Conservation (phyloP, 2,329 filamentous ascomycete species). For the Aureobasidium sp. region DNA sequence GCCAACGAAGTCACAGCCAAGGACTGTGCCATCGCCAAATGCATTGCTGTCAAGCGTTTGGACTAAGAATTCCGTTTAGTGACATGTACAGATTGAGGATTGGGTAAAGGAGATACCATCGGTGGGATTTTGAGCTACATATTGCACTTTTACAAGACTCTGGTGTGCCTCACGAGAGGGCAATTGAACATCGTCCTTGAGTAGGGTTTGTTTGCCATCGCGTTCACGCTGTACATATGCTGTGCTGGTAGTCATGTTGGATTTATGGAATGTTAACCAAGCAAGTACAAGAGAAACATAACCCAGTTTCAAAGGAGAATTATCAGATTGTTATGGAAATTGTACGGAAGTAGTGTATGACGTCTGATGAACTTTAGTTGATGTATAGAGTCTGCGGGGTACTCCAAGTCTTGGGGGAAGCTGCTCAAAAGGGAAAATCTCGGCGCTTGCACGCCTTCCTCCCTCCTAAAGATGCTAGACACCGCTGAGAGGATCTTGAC, state of each 20-base stretch:
- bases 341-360: background rate
- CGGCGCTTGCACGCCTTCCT: no score
- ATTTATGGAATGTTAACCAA: background rate
- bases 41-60: conserved; percentile 12
- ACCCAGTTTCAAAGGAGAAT: background rate
- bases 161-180: background rate
- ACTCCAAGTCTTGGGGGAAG: background rate
- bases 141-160: conserved; percentile 43
- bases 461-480: no score
- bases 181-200: background rate
- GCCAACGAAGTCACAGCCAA: conserved; percentile 48
- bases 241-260: background rate
- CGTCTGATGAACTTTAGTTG: background rate
- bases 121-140: conserved; percentile 49
- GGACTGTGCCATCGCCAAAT: background rate
- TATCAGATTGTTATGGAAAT: background rate
- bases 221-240: background rate
- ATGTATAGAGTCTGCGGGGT: background rate
- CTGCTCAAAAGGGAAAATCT: no score
- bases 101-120: conserved; percentile 34
- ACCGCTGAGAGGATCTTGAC: no score
- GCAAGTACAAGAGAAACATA: background rate
- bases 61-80: background rate
- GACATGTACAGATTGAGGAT: background rate
- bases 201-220: background rate